Base-by-base conservation (phyloP, 176 grass and related monocot species). In the Elymus sibiricus region DNA sequence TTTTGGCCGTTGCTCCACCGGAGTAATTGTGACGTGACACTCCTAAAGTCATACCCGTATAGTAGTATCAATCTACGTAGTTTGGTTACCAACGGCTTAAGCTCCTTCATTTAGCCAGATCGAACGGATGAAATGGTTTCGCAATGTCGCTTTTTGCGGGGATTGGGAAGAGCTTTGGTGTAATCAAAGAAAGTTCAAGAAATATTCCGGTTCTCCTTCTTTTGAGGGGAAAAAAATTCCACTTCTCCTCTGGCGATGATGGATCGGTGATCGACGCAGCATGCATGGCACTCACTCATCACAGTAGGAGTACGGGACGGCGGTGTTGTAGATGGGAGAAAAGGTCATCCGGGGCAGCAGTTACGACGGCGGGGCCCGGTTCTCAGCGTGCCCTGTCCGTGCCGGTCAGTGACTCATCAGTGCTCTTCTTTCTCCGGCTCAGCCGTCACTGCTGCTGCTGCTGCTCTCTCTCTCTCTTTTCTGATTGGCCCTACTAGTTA, bases 1-100 rank as follows among this genome's bases (percentile, higher is more conserved):
- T 82, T 90, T 77, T 24, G 78, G 83, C 79, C 58, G 83, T 82
- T 86, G 78, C 28, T 77, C 71, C 83, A 38, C 16, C 49, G 5
- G 49, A 17, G 5, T 16, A 49, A 49, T 3, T 49, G 46, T 16
- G 4, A 16, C 46, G 5, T 49, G 46, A 16, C 46, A 51, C 5
- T 53, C 16, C 15, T 14, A 4, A 4, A 46, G 11, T 44, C 43
- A 44, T 14, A 12, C 44, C 14, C 12, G 44, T 44, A 44, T 35
- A 35, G 34, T 35, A 32, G n/a, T n/a, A n/a, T n/a, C n/a, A n/a
- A n/a, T n/a, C n/a, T n/a, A n/a, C n/a, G n/a, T n/a, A n/a, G n/a
- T 32, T 32, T 40, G 39, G 39, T 40, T 44, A 44, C 42, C 42
- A 44, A 44, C 42, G 42, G 42, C 42, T 44, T 44, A 44, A 44